Base-by-base conservation (phyloP, 2,329 filamentous ascomycete species). In the Colletotrichum sp. region DNA sequence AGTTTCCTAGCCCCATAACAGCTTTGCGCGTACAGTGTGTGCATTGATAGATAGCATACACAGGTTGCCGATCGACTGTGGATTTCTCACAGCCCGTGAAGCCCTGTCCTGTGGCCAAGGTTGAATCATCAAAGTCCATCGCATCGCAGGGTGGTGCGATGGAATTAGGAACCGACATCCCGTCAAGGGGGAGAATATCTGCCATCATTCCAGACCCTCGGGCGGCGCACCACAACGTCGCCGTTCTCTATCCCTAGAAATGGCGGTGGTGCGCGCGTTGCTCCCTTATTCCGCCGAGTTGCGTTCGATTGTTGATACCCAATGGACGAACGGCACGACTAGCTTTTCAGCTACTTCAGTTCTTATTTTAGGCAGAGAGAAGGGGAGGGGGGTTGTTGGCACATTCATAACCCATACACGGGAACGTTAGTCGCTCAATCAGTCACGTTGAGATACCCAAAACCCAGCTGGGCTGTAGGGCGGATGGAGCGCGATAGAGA, bases 161-260 rank as follows among this genome's bases (percentile, higher is more conserved):
- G 56, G 38, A 61, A 69, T 69, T 69, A 43, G 30, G 36, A 70
- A 32, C 66, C 32, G 56, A 24, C n/a, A 21, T 52, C 43, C n/a
- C n/a, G 43, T 73, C 66, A 73, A 58, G 65, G 71, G 65, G 66
- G 30, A 43, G 55, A 43, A 48, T 38, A 62, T 58, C 65, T 70
- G 32, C 66, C 62, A 58, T 36, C 32, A 69, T 61, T 73, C 38
- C 61, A 69, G 36, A 21, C 43, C 12, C 43, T 52, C n/a, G 10
- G n/a, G n/a, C n/a, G n/a, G 43, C 43, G 43, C 43, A 21, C 9
- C 43, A n/a, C 43, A 52, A n/a, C 10, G 43, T 52, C n/a, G 43
- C 10, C 52, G 52, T 26, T 10, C 28, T 55, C 61, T 21, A 48
- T 73, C 55, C 71, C 56, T 21, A 52, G 43, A 67, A 18, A 18